Base-by-base conservation (phyloP, 2,329 filamentous ascomycete genomes). In the Chalaropsis ovoidea region DNA sequence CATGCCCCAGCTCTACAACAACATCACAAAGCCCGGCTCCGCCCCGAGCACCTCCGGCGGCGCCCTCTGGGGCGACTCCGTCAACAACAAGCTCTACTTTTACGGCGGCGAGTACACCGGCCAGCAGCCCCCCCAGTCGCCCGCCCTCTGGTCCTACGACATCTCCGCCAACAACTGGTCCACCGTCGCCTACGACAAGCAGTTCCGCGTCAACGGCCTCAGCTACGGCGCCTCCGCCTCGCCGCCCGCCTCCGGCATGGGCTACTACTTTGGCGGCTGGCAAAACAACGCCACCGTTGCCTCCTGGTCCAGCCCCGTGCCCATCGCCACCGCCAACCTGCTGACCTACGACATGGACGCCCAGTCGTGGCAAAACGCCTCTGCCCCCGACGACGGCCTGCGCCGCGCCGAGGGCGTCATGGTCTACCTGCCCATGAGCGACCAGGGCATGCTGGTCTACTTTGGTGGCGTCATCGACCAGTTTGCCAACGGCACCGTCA, bases 181-280 rank as follows among this genome's bases (percentile, higher is more conserved):
- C 58, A 72, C 6, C 76, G 80, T 66, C 76, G 71, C 39, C 69
- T 72, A 67, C 76, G 63, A 74, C 70, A 52, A 63, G 71, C 71
- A 42, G 69, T 71, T 17, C 67, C 69, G 24, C 13, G 76, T 84
- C 60, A 72, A 76, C 56, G 74, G 80, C 6, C 76, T 82, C 1
- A 79, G 82, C 5, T 85, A 80, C 67, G 84, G 84, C 11, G 82
- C 82, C 15, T 81, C 82, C 13, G 77, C 80, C 10, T 78, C 80
- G 1, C 77, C 84, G 10, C 77, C 83, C 3, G 76, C 78, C 45
- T 76, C 78, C 1, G 84, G 81, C 11, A 75, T 81, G 66, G 83
- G 80, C 1, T 87, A 81, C 70, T 85, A 86, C 71, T 81, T 83
- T 68, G 85, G 85, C 54, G 85, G 85, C 49, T 87, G 81, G 79